Evolutionary conservation across 2,329 filamentous ascomycete species (phyloP).

Genomic region (Fusarium sp.): DNA sequence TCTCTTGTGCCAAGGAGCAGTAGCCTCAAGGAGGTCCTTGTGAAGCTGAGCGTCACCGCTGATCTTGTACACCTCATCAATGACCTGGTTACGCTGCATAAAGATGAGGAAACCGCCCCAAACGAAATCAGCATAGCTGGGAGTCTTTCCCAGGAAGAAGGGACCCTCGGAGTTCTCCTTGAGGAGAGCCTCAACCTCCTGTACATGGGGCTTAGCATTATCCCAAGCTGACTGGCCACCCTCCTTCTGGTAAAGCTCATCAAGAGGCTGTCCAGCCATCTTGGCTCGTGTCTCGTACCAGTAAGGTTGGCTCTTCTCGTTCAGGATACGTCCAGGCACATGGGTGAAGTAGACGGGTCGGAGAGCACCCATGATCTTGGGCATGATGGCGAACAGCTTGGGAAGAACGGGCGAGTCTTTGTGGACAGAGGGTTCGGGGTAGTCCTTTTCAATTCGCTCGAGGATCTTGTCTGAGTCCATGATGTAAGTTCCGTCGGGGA

Average conservation of each 20-base stretch:
- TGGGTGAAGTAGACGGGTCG: constrained; percentile 58
- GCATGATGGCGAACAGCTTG: constrained; percentile 58
- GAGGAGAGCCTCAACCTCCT: constrained; percentile 59
- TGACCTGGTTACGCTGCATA: constrained; percentile 50
- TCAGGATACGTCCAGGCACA: constrained; percentile 65
- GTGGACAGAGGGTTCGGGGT: constrained; percentile 69
- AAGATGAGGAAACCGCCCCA: constrained; percentile 64
- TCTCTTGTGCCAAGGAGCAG: constrained; percentile 56
- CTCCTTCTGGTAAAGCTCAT: constrained; percentile 60
- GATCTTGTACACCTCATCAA: constrained; percentile 51
- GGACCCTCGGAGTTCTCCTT: constrained; percentile 68
- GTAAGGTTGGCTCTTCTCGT: constrained; percentile 62
- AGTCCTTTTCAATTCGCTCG: constrained; percentile 65
- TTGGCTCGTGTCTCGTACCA: constrained; percentile 65
- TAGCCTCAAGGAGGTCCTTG: constrained; percentile 54
- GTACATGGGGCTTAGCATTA: constrained; percentile 53
- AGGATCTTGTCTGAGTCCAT: constrained; percentile 75
- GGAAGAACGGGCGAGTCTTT: constrained; percentile 65
- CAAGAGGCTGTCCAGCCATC: constrained; percentile 64
- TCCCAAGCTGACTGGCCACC: constrained; percentile 65
- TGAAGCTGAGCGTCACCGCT: constrained; percentile 56
- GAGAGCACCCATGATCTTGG: constrained; percentile 50
- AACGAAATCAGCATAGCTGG: constrained; percentile 69
- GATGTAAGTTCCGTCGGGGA: constrained; percentile 68
- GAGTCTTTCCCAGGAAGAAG: constrained; percentile 69